Base-by-base conservation (phyloP, 2,329 filamentous ascomycete species). In the Didymella keratinophila region DNA sequence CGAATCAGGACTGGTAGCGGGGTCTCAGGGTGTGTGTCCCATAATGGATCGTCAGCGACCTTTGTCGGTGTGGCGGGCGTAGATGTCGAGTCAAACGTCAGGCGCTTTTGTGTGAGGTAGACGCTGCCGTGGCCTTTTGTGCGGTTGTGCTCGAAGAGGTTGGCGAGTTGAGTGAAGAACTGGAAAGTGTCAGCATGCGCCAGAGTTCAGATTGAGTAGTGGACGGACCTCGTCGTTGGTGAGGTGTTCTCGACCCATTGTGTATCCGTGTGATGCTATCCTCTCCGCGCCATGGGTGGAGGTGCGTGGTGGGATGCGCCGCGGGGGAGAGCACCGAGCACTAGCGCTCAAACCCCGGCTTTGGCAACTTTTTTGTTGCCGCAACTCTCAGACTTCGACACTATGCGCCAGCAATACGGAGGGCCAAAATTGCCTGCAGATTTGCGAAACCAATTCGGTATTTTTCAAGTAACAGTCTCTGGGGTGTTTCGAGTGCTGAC, bases 1-100 rank as follows among this genome's bases (percentile, higher is more conserved):
- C 93, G 89, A 65, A 99, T 86, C 43, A 98, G 80, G 58, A 98
- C 80, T 8, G 93, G 89, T 14, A 90, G 79, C 6, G 88, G 87
- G 27, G 80, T 79, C 11, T 83, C 78, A 14, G 83, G 84, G 58
- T 84, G 78, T 1, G 88, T 81, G 65, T 92, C 88, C 69, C 86
- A 81, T 57, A 89, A 81, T 14, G 84, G 80, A 52, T 85, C 81
- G 39, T 82, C 80, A 58, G 79, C 78, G 45, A 78, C 67, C 65
- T 79, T 80, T 45, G 67, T 66, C 2, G 74, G 65, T 5, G 72
- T 67, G n/a, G 72, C 63, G 9, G 71, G 64, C 23, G 67, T 64
- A 27, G 82, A 60, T 21, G 79, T 70, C 6, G 80, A 71, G 39
- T 81, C 68, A 58, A 82, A 80, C 61, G 76, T 76, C 56, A 82